These are phyloP conservation scores for Fusarium sp. DNA, from an alignment of 2,329 filamentous ascomycete species.

Conservation along the genomic window DNA sequence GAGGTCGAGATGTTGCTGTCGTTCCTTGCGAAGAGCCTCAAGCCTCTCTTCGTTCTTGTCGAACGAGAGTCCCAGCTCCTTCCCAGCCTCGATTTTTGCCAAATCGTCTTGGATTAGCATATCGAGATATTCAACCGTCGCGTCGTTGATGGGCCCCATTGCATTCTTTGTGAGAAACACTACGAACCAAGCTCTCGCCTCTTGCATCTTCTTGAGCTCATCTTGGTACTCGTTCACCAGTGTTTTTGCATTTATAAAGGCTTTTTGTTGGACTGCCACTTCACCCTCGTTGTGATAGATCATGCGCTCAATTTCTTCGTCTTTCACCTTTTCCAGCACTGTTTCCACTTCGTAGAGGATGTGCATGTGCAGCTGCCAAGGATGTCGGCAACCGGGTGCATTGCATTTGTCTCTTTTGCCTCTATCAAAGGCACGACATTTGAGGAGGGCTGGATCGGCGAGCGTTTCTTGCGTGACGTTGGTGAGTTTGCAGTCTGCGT, in stretches of 20 bases:
- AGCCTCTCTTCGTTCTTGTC: neutral
- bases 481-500: neutral
- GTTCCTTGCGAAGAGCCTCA: neutral
- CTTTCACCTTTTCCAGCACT: too few species aligned
- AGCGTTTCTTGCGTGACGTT: conserved; percentile 9
- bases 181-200: neutral
- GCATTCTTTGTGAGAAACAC: conserved; percentile 4
- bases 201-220: neutral
- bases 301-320: too few species aligned
- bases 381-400: neutral
- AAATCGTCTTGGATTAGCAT: conserved; percentile 15
- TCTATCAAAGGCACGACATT: conserved; percentile 8
- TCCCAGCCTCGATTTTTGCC: neutral
- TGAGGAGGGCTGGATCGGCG: neutral
- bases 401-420: neutral
- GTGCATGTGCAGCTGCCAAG: conserved; percentile 28
- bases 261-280: neutral
- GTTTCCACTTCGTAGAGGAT: conserved; percentile 14
- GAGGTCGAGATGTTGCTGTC: conserved; percentile 16
- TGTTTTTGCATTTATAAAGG: neutral
- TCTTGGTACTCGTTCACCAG: neutral
- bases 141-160: conserved; percentile 8
- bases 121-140: conserved; percentile 4
- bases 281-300: too few species aligned
- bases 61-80: neutral